phyloP scores from a whole-genome alignment of 2,329 filamentous ascomycete genomes.

The Hymenoscyphus fraxineus region DNA sequence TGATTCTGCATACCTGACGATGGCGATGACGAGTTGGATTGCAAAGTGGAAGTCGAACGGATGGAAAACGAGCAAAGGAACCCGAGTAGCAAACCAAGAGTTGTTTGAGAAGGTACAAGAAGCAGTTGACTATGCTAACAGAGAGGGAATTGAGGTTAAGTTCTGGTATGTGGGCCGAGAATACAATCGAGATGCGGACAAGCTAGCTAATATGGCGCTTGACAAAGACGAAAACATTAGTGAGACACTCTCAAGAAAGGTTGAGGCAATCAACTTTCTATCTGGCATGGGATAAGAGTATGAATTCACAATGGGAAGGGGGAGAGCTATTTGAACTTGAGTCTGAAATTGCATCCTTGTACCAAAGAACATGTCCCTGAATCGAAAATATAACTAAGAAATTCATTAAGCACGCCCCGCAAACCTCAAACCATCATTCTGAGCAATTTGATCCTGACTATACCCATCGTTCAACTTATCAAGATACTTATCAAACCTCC shows the following conservation, averaged over 20 bases:
- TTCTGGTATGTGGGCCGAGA: slow-evolving; percentile 18
- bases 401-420: not conserved
- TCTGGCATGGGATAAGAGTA: too few species aligned
- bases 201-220: slow-evolving; percentile 6
- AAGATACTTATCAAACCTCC: not conserved
- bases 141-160: slow-evolving; percentile 5
- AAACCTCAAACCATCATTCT: not conserved
- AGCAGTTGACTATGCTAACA: slow-evolving; percentile 7
- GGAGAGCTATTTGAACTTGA: too few species aligned
- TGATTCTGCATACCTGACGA: slow-evolving; percentile 36
- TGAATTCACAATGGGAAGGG: too few species aligned
- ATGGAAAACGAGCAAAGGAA: slow-evolving; percentile 29
- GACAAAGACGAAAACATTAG: not conserved
- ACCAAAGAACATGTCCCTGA: too few species aligned
- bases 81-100: slow-evolving; percentile 10
- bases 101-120: slow-evolving; percentile 11
- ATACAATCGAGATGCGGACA: slow-evolving; percentile 7
- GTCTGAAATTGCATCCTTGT: too few species aligned
- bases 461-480: not conserved
- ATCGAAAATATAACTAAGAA: too few species aligned
- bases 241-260: not conserved
- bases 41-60: slow-evolving; percentile 34
- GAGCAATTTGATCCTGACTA: not conserved
- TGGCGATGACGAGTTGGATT: slow-evolving; percentile 34
- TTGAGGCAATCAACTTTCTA: too few species aligned